Evolutionary conservation across 345 rosid genomes (phyloP).

Genomic region (Euphorbia peplus): DNA sequence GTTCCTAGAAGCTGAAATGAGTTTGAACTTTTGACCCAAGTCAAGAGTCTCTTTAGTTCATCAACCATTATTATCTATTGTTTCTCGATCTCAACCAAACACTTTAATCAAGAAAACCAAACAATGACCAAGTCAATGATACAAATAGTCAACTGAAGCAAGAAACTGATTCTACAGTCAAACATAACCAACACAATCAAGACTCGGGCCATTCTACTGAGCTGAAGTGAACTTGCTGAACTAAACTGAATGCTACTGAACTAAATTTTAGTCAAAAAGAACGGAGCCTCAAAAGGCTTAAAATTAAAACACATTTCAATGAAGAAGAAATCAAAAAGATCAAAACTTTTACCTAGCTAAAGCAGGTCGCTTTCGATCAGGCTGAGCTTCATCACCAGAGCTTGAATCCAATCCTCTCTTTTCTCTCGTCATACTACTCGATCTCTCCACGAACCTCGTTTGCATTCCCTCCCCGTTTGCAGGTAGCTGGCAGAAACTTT

Average conservation of each 20-base stretch:
- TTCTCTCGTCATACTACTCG: constrained; percentile 21
- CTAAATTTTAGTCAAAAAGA: no score
- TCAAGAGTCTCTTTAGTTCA: neutral
- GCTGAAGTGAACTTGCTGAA: no score
- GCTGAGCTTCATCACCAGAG: constrained; percentile 29
- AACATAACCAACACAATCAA: neutral
- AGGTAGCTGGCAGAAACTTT: no score
- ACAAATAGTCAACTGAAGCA: neutral
- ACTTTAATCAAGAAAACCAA: no score
- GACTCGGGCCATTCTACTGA: no score
- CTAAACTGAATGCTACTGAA: no score
- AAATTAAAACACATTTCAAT: neutral
- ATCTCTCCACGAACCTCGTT: constrained; percentile 23
- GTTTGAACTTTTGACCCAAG: neutral
- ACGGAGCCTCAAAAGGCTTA: no score
- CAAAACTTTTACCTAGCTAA: constrained; percentile 23
- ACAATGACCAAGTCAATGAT: no score
- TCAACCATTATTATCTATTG: neutral
- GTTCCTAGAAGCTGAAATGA: neutral
- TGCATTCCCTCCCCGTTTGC: no score
- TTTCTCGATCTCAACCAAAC: no score
- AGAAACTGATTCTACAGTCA: neutral
- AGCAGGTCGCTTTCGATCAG: constrained; percentile 35
- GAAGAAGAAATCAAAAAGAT: no score
- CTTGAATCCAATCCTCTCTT: constrained; percentile 29